Conservation (phyloP, 2,329 filamentous ascomycete species). For the Trichoderma pleuroti region DNA sequence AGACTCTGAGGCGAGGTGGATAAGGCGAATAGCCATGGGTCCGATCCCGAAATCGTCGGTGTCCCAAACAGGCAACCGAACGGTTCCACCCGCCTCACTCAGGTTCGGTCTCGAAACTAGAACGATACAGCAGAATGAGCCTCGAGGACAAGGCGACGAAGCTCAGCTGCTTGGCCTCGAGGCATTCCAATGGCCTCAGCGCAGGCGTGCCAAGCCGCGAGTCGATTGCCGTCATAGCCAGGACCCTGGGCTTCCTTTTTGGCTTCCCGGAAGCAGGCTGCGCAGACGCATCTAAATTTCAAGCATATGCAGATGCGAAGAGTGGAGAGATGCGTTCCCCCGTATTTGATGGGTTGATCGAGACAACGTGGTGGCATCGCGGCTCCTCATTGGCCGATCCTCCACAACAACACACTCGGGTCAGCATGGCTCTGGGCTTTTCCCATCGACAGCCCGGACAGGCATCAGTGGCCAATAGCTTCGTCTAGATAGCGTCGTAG, state of each 20-base stretch:
- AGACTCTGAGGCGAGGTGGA: neutral
- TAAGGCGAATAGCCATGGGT: neutral
- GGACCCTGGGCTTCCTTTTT: neutral
- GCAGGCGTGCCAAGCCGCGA: neutral
- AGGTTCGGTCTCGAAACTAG: conserved; percentile 14
- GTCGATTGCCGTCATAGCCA: neutral
- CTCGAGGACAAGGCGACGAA: neutral
- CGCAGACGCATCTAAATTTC: conserved; percentile 7
- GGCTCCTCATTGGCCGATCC: conserved; percentile 17
- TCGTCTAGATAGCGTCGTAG: neutral
- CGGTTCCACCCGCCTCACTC: neutral
- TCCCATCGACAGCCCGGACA: neutral
- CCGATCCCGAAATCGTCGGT: conserved; percentile 13
- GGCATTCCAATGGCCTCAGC: neutral
- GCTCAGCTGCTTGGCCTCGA: neutral
- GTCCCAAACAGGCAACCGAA: conserved; percentile 13
- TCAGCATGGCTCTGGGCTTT: conserved; percentile 3
- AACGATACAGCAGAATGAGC: neutral
- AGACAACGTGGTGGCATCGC: conserved; percentile 10
- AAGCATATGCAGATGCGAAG: conserved; percentile 10
- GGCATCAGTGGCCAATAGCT: conserved; percentile 16
- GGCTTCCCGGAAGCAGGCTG: neutral
- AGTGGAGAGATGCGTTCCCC: neutral
- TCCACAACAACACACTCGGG: neutral
- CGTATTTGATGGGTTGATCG: conserved; percentile 11